Evolutionary conservation across 805 yeast genomes (phyloP), one percentile per base, ranked within the genome.

Genomic region (Pichia membranifaciens): DNA sequence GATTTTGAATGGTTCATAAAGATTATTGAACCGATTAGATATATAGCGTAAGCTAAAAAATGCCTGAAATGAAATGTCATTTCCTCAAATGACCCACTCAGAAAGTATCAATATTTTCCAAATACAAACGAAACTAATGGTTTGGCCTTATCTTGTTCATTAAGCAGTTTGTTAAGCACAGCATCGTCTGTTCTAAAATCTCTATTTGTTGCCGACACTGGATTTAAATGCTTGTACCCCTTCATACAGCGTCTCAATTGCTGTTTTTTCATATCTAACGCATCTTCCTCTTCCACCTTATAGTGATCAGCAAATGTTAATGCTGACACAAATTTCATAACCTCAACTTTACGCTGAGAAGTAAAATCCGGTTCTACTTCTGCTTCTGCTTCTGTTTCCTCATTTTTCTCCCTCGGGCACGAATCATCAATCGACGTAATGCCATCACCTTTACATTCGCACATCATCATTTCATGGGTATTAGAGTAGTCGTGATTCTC

Each of bases 401-500:
- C 18, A 28, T 28, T 15, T 8, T 23, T n/a, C 17, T 44, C 41
- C 36, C 37, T 20, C 22, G 33, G 28, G 28, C 23, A 39, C 16
- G 35, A 20, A 3, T 34, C 43, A 10, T 58, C 64, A 2, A 54
- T 53, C 18, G 53, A 22, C 20, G 37, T 20, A n/a, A 20, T 22
- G n/a, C 87, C 87, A 13, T 57, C 58, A 0, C 89, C 88, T 0
- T 55, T 52, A 62, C 91, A 84, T 28, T 67, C 54, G 66, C 93
- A 86, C 21, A 71, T 79, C 47, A 85, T 74, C 50, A 87, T 63
- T 54, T 84, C 95, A 62, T 89, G 95, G 0, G 96, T 89, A 54
- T 83, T 82, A 52, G 87, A 78, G 4, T 57, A 60, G 0, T 43
- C 21, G 7, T 31, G 18, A 3, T 13, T 20, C 29, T 37, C 37